Conservation (phyloP, 176 grass and related monocot genomes). For the Musa itinerans region DNA sequence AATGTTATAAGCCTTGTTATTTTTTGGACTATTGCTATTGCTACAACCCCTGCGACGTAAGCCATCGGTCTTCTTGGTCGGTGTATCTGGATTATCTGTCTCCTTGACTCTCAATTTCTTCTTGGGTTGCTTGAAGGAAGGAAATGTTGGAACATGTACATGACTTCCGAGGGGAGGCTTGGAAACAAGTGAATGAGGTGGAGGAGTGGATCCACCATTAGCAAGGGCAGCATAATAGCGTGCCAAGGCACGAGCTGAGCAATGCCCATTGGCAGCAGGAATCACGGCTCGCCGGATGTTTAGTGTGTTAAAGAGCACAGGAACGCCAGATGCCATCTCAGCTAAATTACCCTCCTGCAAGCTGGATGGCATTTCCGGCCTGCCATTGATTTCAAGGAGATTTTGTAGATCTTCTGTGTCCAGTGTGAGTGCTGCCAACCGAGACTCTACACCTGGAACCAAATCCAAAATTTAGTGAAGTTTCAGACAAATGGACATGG, state of each 20-base stretch:
- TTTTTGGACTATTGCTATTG: conserved; percentile 3
- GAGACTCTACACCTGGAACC: conserved; percentile 72
- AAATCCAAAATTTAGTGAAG: neutral
- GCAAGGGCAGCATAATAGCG: conserved; percentile 72
- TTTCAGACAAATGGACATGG: neutral
- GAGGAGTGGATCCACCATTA: conserved; percentile 47
- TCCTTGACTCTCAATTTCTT: conserved; percentile 31
- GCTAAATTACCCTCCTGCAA: conserved; percentile 29
- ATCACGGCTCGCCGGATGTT: conserved; percentile 74
- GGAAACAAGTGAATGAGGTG: conserved; percentile 42
- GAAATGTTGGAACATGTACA: conserved; percentile 42
- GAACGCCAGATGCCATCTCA: conserved; percentile 54
- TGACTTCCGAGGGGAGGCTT: conserved; percentile 61
- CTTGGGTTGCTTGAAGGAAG: conserved; percentile 31
- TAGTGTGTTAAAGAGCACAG: conserved; percentile 69
- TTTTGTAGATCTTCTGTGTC: conserved; percentile 69
- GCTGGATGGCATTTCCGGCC: conserved; percentile 22
- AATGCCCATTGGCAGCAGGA: conserved; percentile 87
- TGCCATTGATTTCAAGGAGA: conserved; percentile 31
- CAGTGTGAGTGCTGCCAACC: conserved; percentile 59
- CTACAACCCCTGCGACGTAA: neutral
- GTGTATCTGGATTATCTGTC: neutral
- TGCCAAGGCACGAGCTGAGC: conserved; percentile 82
- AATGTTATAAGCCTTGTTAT: conserved; percentile 36
- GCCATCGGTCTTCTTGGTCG: neutral